Evolutionary conservation across 257 asterid species (phyloP), one percentile per base, ranked within the genome.

Genomic region (Rubia yunnanensis): DNA sequence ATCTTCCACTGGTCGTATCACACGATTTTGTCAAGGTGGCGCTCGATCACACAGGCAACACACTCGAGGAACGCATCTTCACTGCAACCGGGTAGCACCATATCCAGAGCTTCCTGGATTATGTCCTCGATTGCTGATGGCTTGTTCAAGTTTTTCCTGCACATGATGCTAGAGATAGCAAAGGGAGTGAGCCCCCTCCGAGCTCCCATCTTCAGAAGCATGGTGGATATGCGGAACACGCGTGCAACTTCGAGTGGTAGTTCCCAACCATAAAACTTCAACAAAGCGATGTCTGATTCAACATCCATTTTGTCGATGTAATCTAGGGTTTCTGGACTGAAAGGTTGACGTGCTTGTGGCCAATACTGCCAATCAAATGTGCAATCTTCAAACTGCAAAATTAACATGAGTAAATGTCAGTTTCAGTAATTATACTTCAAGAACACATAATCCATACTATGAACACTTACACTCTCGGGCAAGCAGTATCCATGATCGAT

Each of bases 401-500:
- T 5, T 24, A 54, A 35, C 15, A 54, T 15, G 20, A 6, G 10
- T 10, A 15, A 69, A 7, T 20, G 50, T 14, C 66, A 8, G 4
- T 27, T 36, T 27, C 13, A 62, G 20, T 13, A 7, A 36, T 5
- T 34, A 35, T 14, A 36, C 24, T n/a, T 61, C 46, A 39, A 48
- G 30, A 11, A 38, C 50, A 54, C 30, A 11, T 5, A 14, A 26
- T 26, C 65, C 3, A 63, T 28, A 26, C 44, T 56, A 34, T 5
- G 20, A 62, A n/a, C 50, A 83, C 98, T 85, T 78, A 91, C 98
- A 64, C 79, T 81, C 65, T 85, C 85, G 48, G 96, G 95, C 92
- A 91, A 85, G 88, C 98, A 91, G 76, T 91, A 91, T 59, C 98
- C 98, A 46, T 91, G 98, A 83, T 91, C 98, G 36, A 91, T 88